Base-by-base conservation (phyloP, 495 filamentous ascomycete species). In the Pyrenula aspistea region DNA sequence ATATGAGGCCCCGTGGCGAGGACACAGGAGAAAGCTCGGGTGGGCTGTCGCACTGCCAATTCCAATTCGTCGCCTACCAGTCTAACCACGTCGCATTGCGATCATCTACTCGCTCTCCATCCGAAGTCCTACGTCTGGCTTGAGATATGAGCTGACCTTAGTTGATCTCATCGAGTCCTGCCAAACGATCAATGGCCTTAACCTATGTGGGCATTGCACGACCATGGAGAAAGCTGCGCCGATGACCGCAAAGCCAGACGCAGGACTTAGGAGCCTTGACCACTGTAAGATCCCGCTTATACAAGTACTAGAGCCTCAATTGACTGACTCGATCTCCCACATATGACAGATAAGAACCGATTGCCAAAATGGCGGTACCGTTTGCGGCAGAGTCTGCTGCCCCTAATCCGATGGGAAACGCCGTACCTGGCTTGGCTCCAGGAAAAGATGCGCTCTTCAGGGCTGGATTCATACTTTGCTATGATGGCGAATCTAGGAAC, bases 401-500 rank as follows among this genome's bases (percentile, higher is more conserved):
- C 90, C 59, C 77, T 96, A 49, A 81, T 97, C 24, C 84, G 93
- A 68, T 92, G 85, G 86, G 93, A 98, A 73, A 98, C 93, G 1
- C 92, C 91, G 1, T 92, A 95, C 68, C 82, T 98, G 1, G 93
- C 93, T 22, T 82, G 77, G 70, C 68, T 91, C 61, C 93, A 98
- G 77, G 79, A 83, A 61, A 82, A 77, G 65, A 70, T 87, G 60
- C 83, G 89, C 63, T 85, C 87, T 12, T 89, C 89, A 1, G 73
- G 85, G 2, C 82, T 96, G 56, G 93, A 98, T 69, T 87, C 88
- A 23, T 98, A 95, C 71, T 98, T 98, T 65, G 91, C 92, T 12
- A 85, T 93, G 60, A 95, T 92, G 1, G 93, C 93, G 60, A 98
- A 96, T 70, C 84, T 97, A 48, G 93, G 93, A 25, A 98, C 93